Conservation (phyloP, 2,329 filamentous ascomycete genomes). For the Ophiostoma himal-ulmi region DNA sequence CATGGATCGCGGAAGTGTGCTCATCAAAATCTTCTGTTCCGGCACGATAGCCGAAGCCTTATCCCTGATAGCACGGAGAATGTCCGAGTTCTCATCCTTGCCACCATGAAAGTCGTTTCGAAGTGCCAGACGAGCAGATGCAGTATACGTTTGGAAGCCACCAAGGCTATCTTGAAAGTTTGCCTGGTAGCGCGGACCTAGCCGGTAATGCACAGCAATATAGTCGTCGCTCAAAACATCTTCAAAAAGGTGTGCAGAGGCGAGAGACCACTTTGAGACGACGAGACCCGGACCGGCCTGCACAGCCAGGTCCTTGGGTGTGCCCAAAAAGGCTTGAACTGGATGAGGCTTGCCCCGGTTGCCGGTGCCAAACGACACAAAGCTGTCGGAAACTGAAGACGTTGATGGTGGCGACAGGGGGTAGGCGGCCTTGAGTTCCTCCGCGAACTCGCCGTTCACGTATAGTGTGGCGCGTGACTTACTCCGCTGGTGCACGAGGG, state of each 20-base stretch:
- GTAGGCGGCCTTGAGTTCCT: constrained; percentile 85
- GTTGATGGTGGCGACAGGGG: constrained; percentile 65
- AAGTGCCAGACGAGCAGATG: constrained; percentile 82
- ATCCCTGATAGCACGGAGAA: constrained; percentile 77
- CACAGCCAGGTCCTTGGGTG: constrained; percentile 78
- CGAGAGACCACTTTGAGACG: constrained; percentile 73
- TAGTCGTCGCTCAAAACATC: constrained; percentile 86
- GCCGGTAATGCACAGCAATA: constrained; percentile 80
- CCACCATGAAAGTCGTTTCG: constrained; percentile 89
- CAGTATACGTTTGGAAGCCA: constrained; percentile 91
- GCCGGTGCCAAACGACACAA: constrained; percentile 60
- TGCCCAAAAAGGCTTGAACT: constrained; percentile 89
- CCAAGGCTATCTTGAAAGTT: constrained; percentile 97
- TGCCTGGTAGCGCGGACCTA: constrained; percentile 85
- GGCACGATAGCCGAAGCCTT: constrained; percentile 77
- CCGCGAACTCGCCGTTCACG: constrained; percentile 87
- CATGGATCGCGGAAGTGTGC: constrained; percentile 72
- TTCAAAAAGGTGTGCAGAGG: constrained; percentile 82
- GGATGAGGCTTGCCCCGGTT: constrained; percentile 51
- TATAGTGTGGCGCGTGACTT: constrained; percentile 82
- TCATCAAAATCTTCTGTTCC: constrained; percentile 75
- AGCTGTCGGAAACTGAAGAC: constrained; percentile 59
- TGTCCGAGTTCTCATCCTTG: constrained; percentile 86
- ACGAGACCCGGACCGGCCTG: constrained; percentile 67
- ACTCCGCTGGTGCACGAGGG: constrained; percentile 73